Base-by-base conservation (phyloP, 1,284 basidiomycete genomes). In the Rhodotorula sp. region DNA sequence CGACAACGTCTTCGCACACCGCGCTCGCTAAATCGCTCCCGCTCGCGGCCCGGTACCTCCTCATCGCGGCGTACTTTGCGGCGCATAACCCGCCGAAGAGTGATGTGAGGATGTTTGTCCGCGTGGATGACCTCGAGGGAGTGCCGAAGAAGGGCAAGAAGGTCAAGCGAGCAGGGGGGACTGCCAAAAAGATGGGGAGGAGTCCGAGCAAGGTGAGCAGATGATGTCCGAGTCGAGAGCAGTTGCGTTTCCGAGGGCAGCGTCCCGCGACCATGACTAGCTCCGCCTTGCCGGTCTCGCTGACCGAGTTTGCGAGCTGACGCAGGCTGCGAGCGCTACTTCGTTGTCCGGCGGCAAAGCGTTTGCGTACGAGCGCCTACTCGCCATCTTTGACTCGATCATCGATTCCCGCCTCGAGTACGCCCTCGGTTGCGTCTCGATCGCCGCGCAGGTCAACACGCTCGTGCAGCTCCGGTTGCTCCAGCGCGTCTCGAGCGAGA, bases 51-150 rank as follows among this genome's bases (percentile, higher is more conserved):
- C 67, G 68, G n/a, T 71, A 61, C 56, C 44, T 76, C 30, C 64
- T 76, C 45, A 37, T 76, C 26, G 68, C 75, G 17, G 60, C 66
- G 22, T 72, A 62, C 58, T 72, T 69, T 26, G 75, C 75, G 4
- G 67, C 64, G 12, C 66, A 67, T 68, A 74, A 76, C 54, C 67
- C 72, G 44, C 62, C 69, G 3, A 76, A 74, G 64, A 68, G 66
- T 26, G 75, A 76, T 30, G 75, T 76, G 22, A 56, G 63, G n/a
- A 64, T 63, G 60, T 76, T 76, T 53, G 75, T 76, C 30, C 64
- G 60, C 26, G 63, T 72, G 2, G 70, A 75, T 29, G 71, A 72
- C 22, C 24, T 59, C 14, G 72, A 74, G 29, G 69, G 62, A 0
- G 17, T 33, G 55, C 70, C 70, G 30, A 48, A 58, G 30, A 70